Evolutionary conservation across 805 yeast genomes (phyloP), one percentile per base, ranked within the genome.

Genomic region (Maudiozyma saulgeensis): DNA sequence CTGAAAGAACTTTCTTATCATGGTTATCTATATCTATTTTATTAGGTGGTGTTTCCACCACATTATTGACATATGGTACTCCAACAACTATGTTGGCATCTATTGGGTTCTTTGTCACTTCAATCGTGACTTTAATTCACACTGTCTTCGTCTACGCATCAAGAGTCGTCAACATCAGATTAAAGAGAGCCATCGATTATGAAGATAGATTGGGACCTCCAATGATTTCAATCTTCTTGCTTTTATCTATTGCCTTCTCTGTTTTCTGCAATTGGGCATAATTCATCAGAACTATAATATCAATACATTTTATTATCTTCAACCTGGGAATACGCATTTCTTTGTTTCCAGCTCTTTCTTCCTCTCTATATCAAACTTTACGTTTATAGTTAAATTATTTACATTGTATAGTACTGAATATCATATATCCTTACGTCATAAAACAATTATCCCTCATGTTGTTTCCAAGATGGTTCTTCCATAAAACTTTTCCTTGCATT

Each of bases 11-110:
- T 0, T 91, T 82, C 62, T 74, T 93, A 53, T 80, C 95, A 40
- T 93, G 99, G 99, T 71, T 91, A 49, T 90, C 96, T 40, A 87
- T 93, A 57, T 87, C 93, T 8, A 79, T 93, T 74, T 73, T 91
- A 41, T 74, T 93, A 50, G 89, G 93, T 42, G 95, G 91, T 44
- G 85, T 96, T 40, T 95, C 96, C 1, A 85, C 89, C 8, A 78
- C 96, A 0, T 74, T 93, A 56, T 72, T 91, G 57, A 85, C 87
- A 54, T 93, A 84, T 68, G 98, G 99, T 55, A 81, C 82, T 53
- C 70, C 72, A 16, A 73, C 84, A 8, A 81, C 95, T 0, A 75
- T 89, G 59, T 75, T 87, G 41, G 93, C 96, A 0, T 82, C 96
- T 1, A 74, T 88, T 48, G 95, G 95, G 15, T 93, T 93, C 69